Evolutionary conservation across 108 stramenopile species (phyloP), one percentile per base, ranked within the genome.

Genomic region (Asterionellopsis glacialis): DNA sequence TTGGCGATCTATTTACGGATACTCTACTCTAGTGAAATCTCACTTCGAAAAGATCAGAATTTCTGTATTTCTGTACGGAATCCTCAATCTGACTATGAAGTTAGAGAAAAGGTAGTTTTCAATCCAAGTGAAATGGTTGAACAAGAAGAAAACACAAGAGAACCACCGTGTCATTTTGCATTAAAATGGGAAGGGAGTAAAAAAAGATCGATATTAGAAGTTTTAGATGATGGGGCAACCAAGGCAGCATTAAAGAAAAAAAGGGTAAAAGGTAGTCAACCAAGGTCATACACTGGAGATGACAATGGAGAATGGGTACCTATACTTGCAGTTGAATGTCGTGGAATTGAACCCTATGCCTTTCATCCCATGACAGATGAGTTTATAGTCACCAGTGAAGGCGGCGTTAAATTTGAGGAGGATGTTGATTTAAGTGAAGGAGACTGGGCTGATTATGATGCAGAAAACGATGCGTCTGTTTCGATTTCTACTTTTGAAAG

Each of bases 401-500:
- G 82, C 53, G 88, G 88, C 28, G 51, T 23, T 44, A 58, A 60
- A 40, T 89, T 89, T 68, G 82, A 87, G 27, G 81, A 84, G 60
- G 91, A 86, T 68, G 84, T 89, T 22, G 91, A 88, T 61, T 59
- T 93, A n/a, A 73, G 74, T 11, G 91, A 93, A 21, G 81, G 81
- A 11, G 91, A 93, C 59, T 93, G 91, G 91, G 87, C 79, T 0
- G 91, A 93, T n/a, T 93, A 88, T 54, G 91, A 93, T 65, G 88
- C 77, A 26, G 91, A 88, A 28, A 82, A 90, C 40, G 91, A 93
- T 67, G 64, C 41, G n/a, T 59, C 80, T 1, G 86, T 93, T 1
- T 75, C 81, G 12, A 56, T 90, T 11, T 74, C 73, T 62, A 75
- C 75, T 10, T 77, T 90, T 50, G 77, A 81, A 56, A 76, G 84